phyloP scores from a whole-genome alignment of 768 basidiomycete species.

The Hydnum rufescens region DNA sequence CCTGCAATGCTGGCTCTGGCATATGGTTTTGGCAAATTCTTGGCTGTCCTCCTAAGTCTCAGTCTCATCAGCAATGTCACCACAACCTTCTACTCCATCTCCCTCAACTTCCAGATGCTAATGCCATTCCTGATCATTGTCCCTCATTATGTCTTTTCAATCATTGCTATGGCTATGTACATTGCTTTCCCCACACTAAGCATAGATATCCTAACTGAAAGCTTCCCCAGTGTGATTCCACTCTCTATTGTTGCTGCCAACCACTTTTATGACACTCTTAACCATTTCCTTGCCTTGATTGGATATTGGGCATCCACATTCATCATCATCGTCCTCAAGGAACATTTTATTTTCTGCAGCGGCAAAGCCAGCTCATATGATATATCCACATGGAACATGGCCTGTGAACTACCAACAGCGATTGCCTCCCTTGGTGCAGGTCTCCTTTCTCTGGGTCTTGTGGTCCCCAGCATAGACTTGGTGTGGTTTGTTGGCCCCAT shows the following conservation, averaged over 20 bases:
- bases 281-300: constrained; percentile 47
- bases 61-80: constrained; percentile 66
- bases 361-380: constrained; percentile 31
- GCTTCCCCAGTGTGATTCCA: constrained; percentile 26
- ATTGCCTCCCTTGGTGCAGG: constrained; percentile 37
- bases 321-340: constrained; percentile 35
- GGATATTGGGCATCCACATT: constrained; percentile 43
- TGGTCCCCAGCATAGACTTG: constrained; percentile 51
- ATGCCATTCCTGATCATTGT: constrained; percentile 36
- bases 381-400: constrained; percentile 32
- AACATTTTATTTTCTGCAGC: constrained; percentile 46
- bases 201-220: constrained; percentile 5
- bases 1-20: too few species aligned
- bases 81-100: constrained; percentile 62
- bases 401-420: constrained; percentile 37
- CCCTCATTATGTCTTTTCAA: constrained; percentile 49
- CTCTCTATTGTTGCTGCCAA: constrained; percentile 49
- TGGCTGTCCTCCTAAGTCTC: constrained; percentile 50
- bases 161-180: constrained; percentile 49
- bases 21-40: constrained; percentile 44
- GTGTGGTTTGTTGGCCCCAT: constrained; percentile 54
- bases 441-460: constrained; percentile 30
- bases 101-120: constrained; percentile 51
- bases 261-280: constrained; percentile 42
- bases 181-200: constrained; percentile 16